Evolutionary conservation across 768 basidiomycete genomes (phyloP), one percentile per base, ranked within the genome.

Genomic region (Mycena rosella): DNA sequence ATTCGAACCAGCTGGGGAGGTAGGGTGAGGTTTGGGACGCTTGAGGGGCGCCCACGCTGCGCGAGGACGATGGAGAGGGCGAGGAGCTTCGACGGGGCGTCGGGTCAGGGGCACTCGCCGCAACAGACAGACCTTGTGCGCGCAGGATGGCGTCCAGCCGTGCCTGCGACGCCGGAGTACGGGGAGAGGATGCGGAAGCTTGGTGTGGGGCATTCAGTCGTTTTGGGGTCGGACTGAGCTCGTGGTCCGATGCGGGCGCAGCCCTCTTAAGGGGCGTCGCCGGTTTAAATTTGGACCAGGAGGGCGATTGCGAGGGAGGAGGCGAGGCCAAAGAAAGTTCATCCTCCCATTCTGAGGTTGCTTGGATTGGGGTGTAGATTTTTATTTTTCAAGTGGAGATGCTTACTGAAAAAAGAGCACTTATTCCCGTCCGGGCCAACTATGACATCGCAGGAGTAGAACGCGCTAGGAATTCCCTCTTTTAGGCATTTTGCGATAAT

Each of bases 311-410:
- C 20, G 61, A 47, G 18, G 65, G 22, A 8, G 44, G 44, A 32
- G 63, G 22, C 3, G 47, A 18, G 20, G 59, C 18, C 22, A 60
- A 42, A 1, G 30, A 5, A 36, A 67, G 53, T 27, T 67, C 22
- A 24, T 71, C 70, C 24, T 71, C 70, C 70, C 70, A 68, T 13
- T 71, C 69, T 71, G 26, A 4, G 2, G 24, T 60, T 48, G 17
- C 40, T 10, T 14, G 30, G 26, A 58, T 14, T 36, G 22, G 3
- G 32, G 1, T 18, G 20, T 34, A 2, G 24, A 60, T 20, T 40
- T n/a, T n/a, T n/a, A n/a, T n/a, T n/a, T n/a, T n/a, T 5, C 24
- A n/a, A 27, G 11, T 4, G 26, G 7, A 32, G 2, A 26, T 22
- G 26, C 59, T 0, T 40, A 69, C 68, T 69, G 42, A 69, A 69